These are phyloP conservation scores for Lagerstroemia speciosa DNA, from an alignment of 345 rosid genomes.

Conservation along the genomic window DNA sequence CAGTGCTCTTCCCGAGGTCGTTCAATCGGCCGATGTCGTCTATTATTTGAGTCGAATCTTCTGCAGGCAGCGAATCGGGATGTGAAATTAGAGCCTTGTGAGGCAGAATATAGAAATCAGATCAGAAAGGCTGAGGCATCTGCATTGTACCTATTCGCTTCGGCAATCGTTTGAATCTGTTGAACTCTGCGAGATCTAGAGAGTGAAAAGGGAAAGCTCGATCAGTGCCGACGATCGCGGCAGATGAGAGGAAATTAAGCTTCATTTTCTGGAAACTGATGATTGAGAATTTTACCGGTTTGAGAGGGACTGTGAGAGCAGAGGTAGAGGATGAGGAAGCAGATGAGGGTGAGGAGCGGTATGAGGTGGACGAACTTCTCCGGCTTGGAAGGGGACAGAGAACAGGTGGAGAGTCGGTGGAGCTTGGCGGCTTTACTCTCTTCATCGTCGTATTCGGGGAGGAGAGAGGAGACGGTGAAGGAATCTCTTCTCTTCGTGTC, in stretches of 20 bases:
- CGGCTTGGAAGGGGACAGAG: constrained; percentile 30
- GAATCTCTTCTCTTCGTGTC: constrained; percentile 19
- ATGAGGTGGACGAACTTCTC: constrained; percentile 77
- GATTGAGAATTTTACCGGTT: constrained; percentile 32
- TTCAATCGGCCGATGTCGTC: constrained; percentile 23
- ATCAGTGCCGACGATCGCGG: not conserved
- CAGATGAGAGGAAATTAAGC: not conserved
- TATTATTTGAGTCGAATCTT: constrained; percentile 4
- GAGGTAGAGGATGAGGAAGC: constrained; percentile 76
- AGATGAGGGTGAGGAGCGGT: constrained; percentile 67
- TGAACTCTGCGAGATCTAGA: constrained; percentile 80
- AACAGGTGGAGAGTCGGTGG: constrained; percentile 41
- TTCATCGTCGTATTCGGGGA: constrained; percentile 27
- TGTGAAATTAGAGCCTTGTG: not conserved
- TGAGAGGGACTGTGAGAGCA: constrained; percentile 74
- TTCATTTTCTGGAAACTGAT: not conserved
- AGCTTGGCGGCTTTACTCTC: constrained; percentile 44
- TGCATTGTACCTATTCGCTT: constrained; percentile 54
- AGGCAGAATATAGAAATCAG: not conserved
- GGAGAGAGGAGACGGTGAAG: constrained; percentile 18
- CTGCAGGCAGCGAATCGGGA: not conserved
- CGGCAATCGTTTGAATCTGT: constrained; percentile 40
- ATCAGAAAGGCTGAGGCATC: constrained; percentile 5
- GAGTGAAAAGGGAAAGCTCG: not conserved
- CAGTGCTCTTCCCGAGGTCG: constrained; percentile 35